Percentiles rank a stretch among this genome's conserved stretches.
These are phyloP conservation scores for Ehretia macrophylla DNA, from an alignment of 257 asterid species.

Conservation along the genomic window DNA sequence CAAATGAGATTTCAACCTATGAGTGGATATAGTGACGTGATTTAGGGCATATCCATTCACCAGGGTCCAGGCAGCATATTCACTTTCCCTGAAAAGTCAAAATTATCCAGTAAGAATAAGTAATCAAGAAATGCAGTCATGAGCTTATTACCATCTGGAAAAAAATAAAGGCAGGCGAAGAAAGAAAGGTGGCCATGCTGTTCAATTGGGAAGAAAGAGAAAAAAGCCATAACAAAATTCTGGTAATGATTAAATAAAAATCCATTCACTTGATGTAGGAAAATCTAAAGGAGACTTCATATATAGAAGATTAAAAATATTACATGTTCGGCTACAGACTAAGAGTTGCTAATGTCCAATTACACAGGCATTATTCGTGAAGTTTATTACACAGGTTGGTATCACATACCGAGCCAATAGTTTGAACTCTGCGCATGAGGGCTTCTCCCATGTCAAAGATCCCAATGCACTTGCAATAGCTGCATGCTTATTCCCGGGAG, in stretches of 20 bases:
- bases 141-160: no score
- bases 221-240: no score
- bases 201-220: no score
- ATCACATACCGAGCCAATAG: slow-evolving; percentile 58
- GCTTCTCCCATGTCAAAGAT: slow-evolving; percentile 85
- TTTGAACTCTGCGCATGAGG: slow-evolving; percentile 68
- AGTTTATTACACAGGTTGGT: not conserved
- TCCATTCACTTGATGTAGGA: no score
- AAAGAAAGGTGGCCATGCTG: no score
- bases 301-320: no score
- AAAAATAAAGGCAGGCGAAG: not conserved
- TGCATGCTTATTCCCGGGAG: slow-evolving; percentile 57
- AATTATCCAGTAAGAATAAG: slow-evolving; percentile 4
- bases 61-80: slow-evolving; percentile 97
- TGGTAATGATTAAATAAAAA: no score
- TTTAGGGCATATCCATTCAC: slow-evolving; percentile 85
- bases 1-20: slow-evolving; percentile 67
- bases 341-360: not conserved
- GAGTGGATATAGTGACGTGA: slow-evolving; percentile 83
- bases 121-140: not conserved
- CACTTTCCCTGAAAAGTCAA: slow-evolving; percentile 76
- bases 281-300: no score
- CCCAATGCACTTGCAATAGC: slow-evolving; percentile 88
- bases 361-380: not conserved
- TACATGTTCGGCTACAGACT: not conserved